Evolutionary conservation across 2,329 filamentous ascomycete genomes (phyloP).

Genomic region (Calonectria fujianensis): DNA sequence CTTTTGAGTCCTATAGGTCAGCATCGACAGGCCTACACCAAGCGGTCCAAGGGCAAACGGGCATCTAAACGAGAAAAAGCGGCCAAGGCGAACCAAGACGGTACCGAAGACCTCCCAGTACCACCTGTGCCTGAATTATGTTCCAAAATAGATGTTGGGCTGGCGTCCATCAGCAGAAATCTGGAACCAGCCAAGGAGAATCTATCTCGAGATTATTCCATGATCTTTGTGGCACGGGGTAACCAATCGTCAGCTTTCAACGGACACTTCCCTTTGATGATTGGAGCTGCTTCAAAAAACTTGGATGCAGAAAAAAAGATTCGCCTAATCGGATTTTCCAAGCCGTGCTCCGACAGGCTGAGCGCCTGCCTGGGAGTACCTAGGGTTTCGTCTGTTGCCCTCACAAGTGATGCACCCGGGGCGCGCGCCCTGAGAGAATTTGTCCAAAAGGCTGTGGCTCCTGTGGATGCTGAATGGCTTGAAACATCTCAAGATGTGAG

Average conservation of each 20-base stretch:
- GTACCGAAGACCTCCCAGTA: conserved; percentile 56
- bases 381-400: conserved; percentile 78
- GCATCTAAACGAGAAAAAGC: conserved; percentile 70
- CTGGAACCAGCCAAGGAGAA: conserved; percentile 58
- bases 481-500: conserved; percentile 46
- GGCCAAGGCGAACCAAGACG: conserved; percentile 51
- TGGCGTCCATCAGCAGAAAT: conserved; percentile 77
- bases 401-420: conserved; percentile 74
- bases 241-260: conserved; percentile 76
- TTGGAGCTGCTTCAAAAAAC: conserved; percentile 69
- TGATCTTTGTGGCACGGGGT: conserved; percentile 75
- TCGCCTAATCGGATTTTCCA: conserved; percentile 78
- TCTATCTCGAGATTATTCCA: conserved; percentile 62
- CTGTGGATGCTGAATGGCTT: conserved; percentile 74
- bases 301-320: conserved; percentile 64
- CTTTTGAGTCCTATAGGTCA: conserved; percentile 78
- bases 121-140: conserved; percentile 69
- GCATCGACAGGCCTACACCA: conserved; percentile 72
- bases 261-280: conserved; percentile 75
- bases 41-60: conserved; percentile 77
- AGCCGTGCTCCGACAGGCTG: conserved; percentile 74
- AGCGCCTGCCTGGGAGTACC: conserved; percentile 76
- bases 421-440: conserved; percentile 75
- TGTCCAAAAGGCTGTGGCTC: conserved; percentile 70
- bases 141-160: conserved; percentile 77